Base-by-base conservation (phyloP, 2,329 filamentous ascomycete genomes). In the Didymella arachidicola region DNA sequence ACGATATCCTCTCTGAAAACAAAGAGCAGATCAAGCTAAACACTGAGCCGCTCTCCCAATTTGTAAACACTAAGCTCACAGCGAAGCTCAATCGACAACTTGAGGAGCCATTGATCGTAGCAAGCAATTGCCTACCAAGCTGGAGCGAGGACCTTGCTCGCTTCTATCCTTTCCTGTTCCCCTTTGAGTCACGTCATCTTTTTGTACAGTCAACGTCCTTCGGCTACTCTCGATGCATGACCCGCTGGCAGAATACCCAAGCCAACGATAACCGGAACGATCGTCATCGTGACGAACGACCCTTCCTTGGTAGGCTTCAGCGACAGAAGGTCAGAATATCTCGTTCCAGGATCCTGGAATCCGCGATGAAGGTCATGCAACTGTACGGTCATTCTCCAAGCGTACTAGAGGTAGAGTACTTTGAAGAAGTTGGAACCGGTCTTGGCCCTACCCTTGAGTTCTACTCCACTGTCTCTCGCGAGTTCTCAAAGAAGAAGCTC, bases 131-230 rank as follows among this genome's bases (percentile, higher is more conserved):
- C 74, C 83, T 99, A 36, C 95, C 95, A 4, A 92, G 86, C 72
- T 99, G 95, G 95, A 96, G 92, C 61, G 94, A 98, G 78, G 95
- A 99, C 72, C 80, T 99, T 50, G 93, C 95, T 10, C 89, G 95
- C 32, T 83, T 96, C 1, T 99, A 97, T 74, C 94, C 95, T 0
- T 99, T 99, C 83, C 81, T 99, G 12, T 99, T 99, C 76, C 95
- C 95, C 2, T 99, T 99, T 71, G 95, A 99, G 81, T 98, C 95
- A 1, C 88, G 95, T 12, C 94, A 99, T 77, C 82, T 99, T 36
- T 99, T 99, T 83, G 81, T 99, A 32, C 95, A 98, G 78, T 99
- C 94, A 2, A 99, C 96, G 0, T 97, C 95, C 0, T 99, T 99
- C 73, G 95, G 95, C 22, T 99, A 99, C 80, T 94, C 94, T 41